phyloP scores from a whole-genome alignment of 768 basidiomycete species.

The Mycena albidolilacea region DNA sequence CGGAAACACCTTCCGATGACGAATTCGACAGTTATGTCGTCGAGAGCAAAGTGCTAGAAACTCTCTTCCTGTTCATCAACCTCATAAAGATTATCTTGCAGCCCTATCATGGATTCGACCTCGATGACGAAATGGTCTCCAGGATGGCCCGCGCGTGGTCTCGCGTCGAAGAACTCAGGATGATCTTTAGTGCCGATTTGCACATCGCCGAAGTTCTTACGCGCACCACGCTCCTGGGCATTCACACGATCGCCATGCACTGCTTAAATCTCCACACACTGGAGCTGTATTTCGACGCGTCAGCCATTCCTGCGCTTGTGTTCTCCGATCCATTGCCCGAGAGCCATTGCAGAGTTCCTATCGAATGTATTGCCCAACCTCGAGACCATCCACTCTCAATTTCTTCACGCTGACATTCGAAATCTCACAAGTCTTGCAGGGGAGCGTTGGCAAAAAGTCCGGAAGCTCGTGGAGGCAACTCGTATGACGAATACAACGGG shows the following conservation, averaged over 20 bases:
- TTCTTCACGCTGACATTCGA: too few relatives aligned
- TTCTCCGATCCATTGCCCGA: too few relatives aligned
- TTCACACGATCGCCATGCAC: slow-evolving; percentile 3
- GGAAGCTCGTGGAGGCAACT: too few relatives aligned
- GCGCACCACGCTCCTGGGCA: background rate
- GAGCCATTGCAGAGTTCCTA: too few relatives aligned
- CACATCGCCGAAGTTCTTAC: background rate
- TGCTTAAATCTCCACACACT: background rate
- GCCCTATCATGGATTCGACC: background rate
- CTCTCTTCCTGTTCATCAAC: background rate
- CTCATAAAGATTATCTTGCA: background rate
- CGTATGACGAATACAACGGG: too few relatives aligned
- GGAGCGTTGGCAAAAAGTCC: too few relatives aligned
- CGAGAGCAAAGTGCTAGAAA: background rate
- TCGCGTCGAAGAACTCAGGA: background rate
- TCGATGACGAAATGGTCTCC: background rate
- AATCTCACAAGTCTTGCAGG: too few relatives aligned
- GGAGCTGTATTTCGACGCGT: background rate
- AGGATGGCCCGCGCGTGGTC: background rate
- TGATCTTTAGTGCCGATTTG: fast-evolving
- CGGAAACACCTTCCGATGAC: background rate
- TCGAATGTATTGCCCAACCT: background rate
- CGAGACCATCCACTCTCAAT: too few relatives aligned
- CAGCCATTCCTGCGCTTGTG: background rate
- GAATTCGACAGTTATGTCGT: slow-evolving; percentile 13